phyloP scores from a whole-genome alignment of 163 green algal genomes.

The Scenedesmus sp. region DNA sequence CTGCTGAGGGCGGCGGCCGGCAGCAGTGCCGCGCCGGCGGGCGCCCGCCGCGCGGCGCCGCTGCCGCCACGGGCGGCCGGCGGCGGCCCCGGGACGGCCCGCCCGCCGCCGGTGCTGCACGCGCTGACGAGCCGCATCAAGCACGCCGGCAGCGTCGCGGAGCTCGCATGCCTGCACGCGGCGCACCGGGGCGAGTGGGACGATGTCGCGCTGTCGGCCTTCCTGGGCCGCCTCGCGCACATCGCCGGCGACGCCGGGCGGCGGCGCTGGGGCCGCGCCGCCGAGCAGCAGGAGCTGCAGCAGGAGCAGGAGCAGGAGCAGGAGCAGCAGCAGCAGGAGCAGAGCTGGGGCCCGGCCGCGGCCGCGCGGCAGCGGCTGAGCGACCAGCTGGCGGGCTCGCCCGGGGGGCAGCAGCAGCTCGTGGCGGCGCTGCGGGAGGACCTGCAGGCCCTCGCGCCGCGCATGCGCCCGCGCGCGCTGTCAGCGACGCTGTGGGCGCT shows the following conservation, averaged over 20 bases:
- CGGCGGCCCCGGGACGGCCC: too few relatives aligned
- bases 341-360: slow-evolving; percentile 56
- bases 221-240: slow-evolving; percentile 4
- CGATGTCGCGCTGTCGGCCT: slow-evolving; percentile 1
- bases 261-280: too few relatives aligned
- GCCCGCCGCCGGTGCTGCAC: not conserved
- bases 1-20: too few relatives aligned
- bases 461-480: slow-evolving; percentile 1
- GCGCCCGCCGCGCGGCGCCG: too few relatives aligned
- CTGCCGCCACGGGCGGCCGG: too few relatives aligned
- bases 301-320: slow-evolving; percentile 28
- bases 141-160: not conserved
- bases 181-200: not conserved
- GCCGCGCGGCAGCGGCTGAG: slow-evolving; percentile 60
- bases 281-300: not conserved
- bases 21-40: too few relatives aligned
- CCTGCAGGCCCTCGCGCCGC: not conserved
- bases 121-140: slow-evolving; percentile 26
- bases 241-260: not conserved
- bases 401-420: slow-evolving; percentile 30
- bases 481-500: slow-evolving; percentile 19
- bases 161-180: slow-evolving; percentile 15
- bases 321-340: slow-evolving; percentile 63
- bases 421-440: slow-evolving; percentile 9
- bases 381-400: slow-evolving; percentile 45